A percentile compares a stretch with the other conserved stretches of the same genome.
Evolutionary conservation across 345 rosid genomes (phyloP).

Genomic region (Salix arbutifolia): DNA sequence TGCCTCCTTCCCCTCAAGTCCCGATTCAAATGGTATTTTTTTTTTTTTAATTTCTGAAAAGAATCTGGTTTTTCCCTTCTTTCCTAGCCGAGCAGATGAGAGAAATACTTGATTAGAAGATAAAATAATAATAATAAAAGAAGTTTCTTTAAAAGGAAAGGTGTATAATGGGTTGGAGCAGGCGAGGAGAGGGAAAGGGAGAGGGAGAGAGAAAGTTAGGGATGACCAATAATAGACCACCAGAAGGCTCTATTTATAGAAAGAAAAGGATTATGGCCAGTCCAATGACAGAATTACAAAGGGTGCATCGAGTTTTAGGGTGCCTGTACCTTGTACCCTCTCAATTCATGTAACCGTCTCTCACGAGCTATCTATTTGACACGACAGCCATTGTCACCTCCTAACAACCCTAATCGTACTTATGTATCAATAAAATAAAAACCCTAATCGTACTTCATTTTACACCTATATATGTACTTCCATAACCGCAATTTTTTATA

Average conservation of each 20-base stretch:
- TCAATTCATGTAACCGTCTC: slow-evolving; percentile 7
- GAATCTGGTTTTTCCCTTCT: neutral
- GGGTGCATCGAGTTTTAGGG: neutral
- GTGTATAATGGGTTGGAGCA: neutral
- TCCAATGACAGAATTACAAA: neutral
- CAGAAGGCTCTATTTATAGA: slow-evolving; percentile 37
- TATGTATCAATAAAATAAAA: too few species aligned
- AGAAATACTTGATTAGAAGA: neutral
- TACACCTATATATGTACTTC: too few species aligned
- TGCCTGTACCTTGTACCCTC: slow-evolving; percentile 11
- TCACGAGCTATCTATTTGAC: slow-evolving; percentile 4
- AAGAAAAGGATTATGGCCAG: neutral
- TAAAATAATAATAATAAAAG: neutral
- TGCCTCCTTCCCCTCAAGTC: slow-evolving; percentile 9
- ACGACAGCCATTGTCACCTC: slow-evolving; percentile 11
- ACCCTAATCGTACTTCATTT: too few species aligned
- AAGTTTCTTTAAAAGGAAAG: slow-evolving; percentile 38
- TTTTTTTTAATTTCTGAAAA: neutral
- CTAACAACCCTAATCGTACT: slow-evolving; percentile 23
- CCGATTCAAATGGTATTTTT: neutral
- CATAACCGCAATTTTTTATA: too few species aligned
- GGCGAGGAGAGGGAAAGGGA: neutral
- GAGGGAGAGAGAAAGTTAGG: neutral
- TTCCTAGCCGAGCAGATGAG: neutral
- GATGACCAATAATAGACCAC: slow-evolving; percentile 19